Evolutionary conservation across 805 yeast genomes (phyloP), one percentile per base, ranked within the genome.

Genomic region (Ogataea trehalophila): DNA sequence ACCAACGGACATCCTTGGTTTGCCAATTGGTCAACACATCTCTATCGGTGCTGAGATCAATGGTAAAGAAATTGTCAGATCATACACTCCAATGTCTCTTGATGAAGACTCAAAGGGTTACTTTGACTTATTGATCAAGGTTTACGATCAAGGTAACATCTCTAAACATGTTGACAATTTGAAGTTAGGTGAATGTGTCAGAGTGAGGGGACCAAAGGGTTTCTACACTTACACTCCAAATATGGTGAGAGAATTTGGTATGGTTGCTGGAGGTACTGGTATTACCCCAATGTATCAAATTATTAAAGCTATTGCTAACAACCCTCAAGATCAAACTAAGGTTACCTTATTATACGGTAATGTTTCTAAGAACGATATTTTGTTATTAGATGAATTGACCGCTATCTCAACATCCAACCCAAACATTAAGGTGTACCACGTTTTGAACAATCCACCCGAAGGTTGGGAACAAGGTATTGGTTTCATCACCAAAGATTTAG

Each of bases 201-300:
- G 78, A 43, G 85, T 89, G 49, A 79, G 86, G 63, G 96, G 98
- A 29, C 98, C 98, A 58, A 87, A 87, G 70, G 97, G 98, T 7
- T 80, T 80, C 60, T 89, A 87, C 74, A 77, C 81, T 52, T 91
- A 91, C 71, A 73, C 80, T 45, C 89, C 95, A 57, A 87, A 87
- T 69, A 81, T 85, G 82, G 82, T 79, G 48, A 71, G 75, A 49
- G 75, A 77, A 50, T 75, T 91, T 50, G 89, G 85, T 46, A 91
- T 91, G 97, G 82, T 92, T 55, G 95, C 96, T 38, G 97, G 97
- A 57, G 98, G 97, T 61, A 88, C 97, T 36, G 97, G 97, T 66
- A 91, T 94, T 68, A 88, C 97, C 7, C 97, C 97, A 65, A 90
- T 90, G 97, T 88, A 81, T 69, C 97, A 90, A 73, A 83, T 90